These are phyloP conservation scores for Naumovozyma baii DNA, from an alignment of 805 yeast genomes.

Conservation along the genomic window DNA sequence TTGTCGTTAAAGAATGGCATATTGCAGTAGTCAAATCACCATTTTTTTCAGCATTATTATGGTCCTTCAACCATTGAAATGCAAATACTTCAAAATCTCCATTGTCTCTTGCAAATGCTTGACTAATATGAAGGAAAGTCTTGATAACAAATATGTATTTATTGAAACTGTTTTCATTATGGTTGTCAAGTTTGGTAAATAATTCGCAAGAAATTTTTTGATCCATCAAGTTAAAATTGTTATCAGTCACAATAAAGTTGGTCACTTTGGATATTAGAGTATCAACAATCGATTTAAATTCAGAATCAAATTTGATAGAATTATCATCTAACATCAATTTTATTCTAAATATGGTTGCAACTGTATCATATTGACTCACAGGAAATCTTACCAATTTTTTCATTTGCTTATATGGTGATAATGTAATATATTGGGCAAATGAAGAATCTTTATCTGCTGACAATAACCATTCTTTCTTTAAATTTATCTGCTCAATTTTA, in stretches of 20 bases:
- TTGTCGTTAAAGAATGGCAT: background rate
- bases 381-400: slow-evolving; percentile 31
- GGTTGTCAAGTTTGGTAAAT: slow-evolving; percentile 1
- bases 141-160: slow-evolving; percentile 26
- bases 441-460: slow-evolving; percentile 14
- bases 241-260: slow-evolving; percentile 25
- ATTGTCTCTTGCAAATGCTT: slow-evolving; percentile 18
- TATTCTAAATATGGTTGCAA: slow-evolving; percentile 37
- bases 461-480: slow-evolving; percentile 12
- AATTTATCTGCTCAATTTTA: slow-evolving; percentile 4
- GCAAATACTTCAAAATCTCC: slow-evolving; percentile 5
- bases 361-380: slow-evolving; percentile 38
- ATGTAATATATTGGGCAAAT: slow-evolving; percentile 31
- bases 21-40: background rate
- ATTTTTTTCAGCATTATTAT: background rate
- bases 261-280: slow-evolving; percentile 39
- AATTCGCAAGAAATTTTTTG: slow-evolving; percentile 3
- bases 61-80: slow-evolving; percentile 2
- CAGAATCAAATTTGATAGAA: slow-evolving; percentile 11
- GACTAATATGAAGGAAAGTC: slow-evolving; percentile 31
- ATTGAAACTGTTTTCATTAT: slow-evolving; percentile 2
- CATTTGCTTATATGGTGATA: slow-evolving; percentile 26
- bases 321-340: slow-evolving; percentile 24
- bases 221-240: slow-evolving; percentile 2
- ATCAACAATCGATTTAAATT: slow-evolving; percentile 25